phyloP scores from a whole-genome alignment of 2,329 filamentous ascomycete genomes.

The Apiospora koreana region DNA sequence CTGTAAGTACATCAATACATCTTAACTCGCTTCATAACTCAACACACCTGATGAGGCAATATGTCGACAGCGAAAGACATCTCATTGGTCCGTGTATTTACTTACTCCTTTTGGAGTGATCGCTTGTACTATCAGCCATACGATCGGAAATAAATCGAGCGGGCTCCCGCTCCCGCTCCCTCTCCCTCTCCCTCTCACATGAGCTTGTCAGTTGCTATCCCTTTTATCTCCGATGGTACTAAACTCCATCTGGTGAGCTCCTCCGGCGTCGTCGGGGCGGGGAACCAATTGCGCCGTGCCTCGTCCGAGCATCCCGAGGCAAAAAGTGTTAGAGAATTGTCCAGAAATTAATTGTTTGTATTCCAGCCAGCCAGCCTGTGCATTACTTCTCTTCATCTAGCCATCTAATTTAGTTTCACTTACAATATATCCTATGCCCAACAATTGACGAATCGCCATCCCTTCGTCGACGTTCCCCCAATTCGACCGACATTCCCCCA shows the following conservation, averaged over 20 bases:
- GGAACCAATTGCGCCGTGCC: conserved; percentile 1
- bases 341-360: background rate
- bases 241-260: background rate
- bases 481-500: background rate
- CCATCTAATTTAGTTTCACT: background rate
- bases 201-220: background rate
- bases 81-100: too few species aligned
- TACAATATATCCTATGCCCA: background rate
- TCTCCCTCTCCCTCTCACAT: too few species aligned
- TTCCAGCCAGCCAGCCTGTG: background rate
- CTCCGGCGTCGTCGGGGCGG: background rate
- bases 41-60: too few species aligned
- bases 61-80: too few species aligned
- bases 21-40: too few species aligned
- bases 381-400: background rate
- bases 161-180: too few species aligned
- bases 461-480: background rate
- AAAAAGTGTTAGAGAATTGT: background rate
- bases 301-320: conserved; percentile 1
- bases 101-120: too few species aligned
- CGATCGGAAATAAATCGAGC: too few species aligned
- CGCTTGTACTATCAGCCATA: too few species aligned
- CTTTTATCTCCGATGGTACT: background rate
- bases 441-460: background rate
- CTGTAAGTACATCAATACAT: too few species aligned